Conservation (phyloP, 2,329 filamentous ascomycete species). For the Alternaria solani region DNA sequence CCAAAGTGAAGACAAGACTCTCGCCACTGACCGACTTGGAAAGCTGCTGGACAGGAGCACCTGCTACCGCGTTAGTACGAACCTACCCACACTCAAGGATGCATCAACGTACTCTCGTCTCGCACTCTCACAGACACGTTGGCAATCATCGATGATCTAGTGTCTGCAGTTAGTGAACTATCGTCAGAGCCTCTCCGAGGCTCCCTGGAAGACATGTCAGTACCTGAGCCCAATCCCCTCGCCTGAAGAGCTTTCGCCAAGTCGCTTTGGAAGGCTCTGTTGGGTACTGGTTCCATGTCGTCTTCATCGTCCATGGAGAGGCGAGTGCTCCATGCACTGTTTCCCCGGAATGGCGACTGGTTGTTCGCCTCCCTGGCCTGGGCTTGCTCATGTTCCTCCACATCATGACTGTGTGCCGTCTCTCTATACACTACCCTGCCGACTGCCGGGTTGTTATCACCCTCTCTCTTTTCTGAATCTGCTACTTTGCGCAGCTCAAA, state of each 20-base stretch:
- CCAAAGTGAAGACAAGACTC: neutral
- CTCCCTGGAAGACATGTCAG: neutral
- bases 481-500: conserved; percentile 9
- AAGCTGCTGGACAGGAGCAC: neutral
- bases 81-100: neutral
- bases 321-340: neutral
- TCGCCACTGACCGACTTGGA: neutral
- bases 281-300: conserved; percentile 1
- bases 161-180: neutral
- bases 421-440: conserved; percentile 11
- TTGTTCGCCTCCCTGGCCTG: conserved; percentile 7
- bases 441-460: neutral
- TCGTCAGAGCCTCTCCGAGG: neutral
- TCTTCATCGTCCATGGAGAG: neutral
- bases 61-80: neutral
- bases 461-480: conserved; percentile 4
- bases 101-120: neutral
- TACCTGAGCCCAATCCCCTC: neutral
- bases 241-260: neutral
- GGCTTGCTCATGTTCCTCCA: conserved; percentile 21
- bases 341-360: neutral
- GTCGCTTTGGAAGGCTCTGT: conserved; percentile 2
- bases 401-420: conserved; percentile 19
- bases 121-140: neutral
- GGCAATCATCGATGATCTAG: conserved; percentile 7